These are phyloP conservation scores for Plicaturopsis crispa DNA, from an alignment of 768 basidiomycete genomes.

Conservation along the genomic window DNA sequence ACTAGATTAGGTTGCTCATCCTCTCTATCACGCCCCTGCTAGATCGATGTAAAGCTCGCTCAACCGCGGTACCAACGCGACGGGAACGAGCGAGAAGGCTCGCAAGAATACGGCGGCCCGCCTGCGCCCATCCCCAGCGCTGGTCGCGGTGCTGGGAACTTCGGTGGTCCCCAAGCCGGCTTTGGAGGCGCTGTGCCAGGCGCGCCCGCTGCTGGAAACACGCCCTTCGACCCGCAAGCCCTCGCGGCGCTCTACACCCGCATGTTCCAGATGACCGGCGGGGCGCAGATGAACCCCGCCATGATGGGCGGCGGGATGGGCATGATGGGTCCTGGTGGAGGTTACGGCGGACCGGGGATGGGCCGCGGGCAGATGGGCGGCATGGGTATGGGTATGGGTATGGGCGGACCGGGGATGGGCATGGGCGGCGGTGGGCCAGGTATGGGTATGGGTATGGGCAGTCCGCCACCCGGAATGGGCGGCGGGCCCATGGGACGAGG, in stretches of 20 bases:
- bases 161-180: slow-evolving; percentile 19
- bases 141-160: slow-evolving; percentile 30
- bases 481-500: slow-evolving; percentile 29
- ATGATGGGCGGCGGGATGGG: slow-evolving; percentile 26
- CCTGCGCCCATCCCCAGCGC: too few species aligned
- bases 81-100: slow-evolving; percentile 38
- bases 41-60: slow-evolving; percentile 98
- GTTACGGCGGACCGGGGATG: slow-evolving; percentile 25
- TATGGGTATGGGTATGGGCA: slow-evolving; percentile 35
- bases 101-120: slow-evolving; percentile 11
- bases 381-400: slow-evolving; percentile 36
- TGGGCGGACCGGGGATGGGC: slow-evolving; percentile 28
- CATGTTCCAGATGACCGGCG: slow-evolving; percentile 85
- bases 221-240: slow-evolving; percentile 86
- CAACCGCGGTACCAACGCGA: slow-evolving; percentile 84
- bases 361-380: slow-evolving; percentile 21
- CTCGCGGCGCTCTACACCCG: slow-evolving; percentile 91
- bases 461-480: slow-evolving; percentile 32
- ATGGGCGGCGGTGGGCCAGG: slow-evolving; percentile 21
- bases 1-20: too few species aligned
- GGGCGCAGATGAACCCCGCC: slow-evolving; percentile 24
- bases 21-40: slow-evolving; percentile 1
- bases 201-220: slow-evolving; percentile 33
- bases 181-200: slow-evolving; percentile 15
- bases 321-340: slow-evolving; percentile 32